Percentiles rank a stretch among this genome's conserved stretches.
Evolutionary conservation across 805 yeast genomes (phyloP).

Genomic region (Wickerhamomyces tratensis): DNA sequence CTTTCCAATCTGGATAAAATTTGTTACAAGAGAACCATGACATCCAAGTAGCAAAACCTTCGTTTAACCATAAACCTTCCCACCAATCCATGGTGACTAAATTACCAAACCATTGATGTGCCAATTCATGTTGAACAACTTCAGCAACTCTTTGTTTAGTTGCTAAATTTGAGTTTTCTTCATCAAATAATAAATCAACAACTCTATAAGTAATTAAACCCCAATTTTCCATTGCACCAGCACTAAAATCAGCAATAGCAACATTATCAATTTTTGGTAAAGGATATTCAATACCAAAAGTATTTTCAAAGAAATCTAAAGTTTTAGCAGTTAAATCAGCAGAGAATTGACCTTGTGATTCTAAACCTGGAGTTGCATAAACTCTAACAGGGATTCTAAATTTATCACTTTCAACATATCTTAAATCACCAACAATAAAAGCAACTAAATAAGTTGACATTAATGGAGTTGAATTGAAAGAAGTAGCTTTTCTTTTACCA

Average conservation of each 20-base stretch:
- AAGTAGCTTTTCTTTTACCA: slow-evolving; percentile 40
- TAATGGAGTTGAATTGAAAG: slow-evolving; percentile 66
- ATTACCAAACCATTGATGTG: slow-evolving; percentile 91
- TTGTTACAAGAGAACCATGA: slow-evolving; percentile 77
- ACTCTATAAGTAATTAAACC: slow-evolving; percentile 75
- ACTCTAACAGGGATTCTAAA: slow-evolving; percentile 72
- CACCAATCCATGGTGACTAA: slow-evolving; percentile 90
- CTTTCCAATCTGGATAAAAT: slow-evolving; percentile 78
- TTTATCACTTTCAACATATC: slow-evolving; percentile 55
- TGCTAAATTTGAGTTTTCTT: slow-evolving; percentile 52
- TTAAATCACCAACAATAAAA: slow-evolving; percentile 73
- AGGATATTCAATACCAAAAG: slow-evolving; percentile 69
- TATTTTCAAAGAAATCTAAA: slow-evolving; percentile 59
- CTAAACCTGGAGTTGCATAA: slow-evolving; percentile 72
- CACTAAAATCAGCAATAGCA: slow-evolving; percentile 75
- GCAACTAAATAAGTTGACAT: slow-evolving; percentile 86
- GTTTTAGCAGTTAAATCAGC: slow-evolving; percentile 71
- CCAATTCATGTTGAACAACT: slow-evolving; percentile 82
- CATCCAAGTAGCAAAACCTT: slow-evolving; percentile 89
- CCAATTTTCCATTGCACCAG: slow-evolving; percentile 89
- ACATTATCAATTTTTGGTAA: slow-evolving; percentile 77
- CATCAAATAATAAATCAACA: slow-evolving; percentile 65
- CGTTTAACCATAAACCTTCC: slow-evolving; percentile 86
- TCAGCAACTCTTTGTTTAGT: slow-evolving; percentile 72
- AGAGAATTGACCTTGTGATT: slow-evolving; percentile 60